Percentiles rank a stretch among this genome's conserved stretches.
These are phyloP conservation scores for Wallacemonas sp. DNA, from an alignment of 208 protist genomes.

Conservation along the genomic window DNA sequence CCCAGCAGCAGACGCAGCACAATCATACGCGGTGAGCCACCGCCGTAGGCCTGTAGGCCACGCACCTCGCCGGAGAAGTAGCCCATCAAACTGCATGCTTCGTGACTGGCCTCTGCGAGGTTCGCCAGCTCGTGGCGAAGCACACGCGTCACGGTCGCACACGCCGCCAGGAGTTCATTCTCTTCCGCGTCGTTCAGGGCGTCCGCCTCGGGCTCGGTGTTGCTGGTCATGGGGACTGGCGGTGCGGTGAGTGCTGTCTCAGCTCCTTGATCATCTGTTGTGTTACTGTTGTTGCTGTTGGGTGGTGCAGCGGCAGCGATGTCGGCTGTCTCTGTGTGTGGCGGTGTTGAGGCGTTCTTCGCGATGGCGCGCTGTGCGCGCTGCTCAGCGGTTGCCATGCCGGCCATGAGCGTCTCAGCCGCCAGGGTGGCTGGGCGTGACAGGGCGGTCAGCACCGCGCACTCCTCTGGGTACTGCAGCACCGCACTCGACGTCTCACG, in stretches of 20 bases:
- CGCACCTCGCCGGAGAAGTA: slow-evolving; percentile 71
- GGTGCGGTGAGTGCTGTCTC: too few relatives aligned
- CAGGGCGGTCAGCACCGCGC: slow-evolving; percentile 3
- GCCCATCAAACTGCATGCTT: slow-evolving; percentile 53
- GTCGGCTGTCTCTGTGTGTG: not conserved
- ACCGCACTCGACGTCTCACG: slow-evolving; percentile 39
- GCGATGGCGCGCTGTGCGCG: not conserved
- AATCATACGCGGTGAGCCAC: slow-evolving; percentile 48
- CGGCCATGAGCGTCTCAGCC: slow-evolving; percentile 9
- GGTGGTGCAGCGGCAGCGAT: too few relatives aligned
- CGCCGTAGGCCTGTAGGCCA: slow-evolving; percentile 67
- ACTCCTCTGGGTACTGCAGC: slow-evolving; percentile 16
- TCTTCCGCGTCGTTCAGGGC: slow-evolving; percentile 7
- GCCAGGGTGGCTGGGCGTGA: not conserved
- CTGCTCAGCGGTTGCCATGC: not conserved
- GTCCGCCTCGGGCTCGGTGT: not conserved
- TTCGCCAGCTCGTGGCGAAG: slow-evolving; percentile 35
- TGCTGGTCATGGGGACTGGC: too few relatives aligned
- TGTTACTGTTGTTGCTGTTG: too few relatives aligned
- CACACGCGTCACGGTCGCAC: slow-evolving; percentile 1
- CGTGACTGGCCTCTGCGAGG: slow-evolving; percentile 43
- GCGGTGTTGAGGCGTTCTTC: not conserved
- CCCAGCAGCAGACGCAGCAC: slow-evolving; percentile 72
- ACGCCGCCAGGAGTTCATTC: slow-evolving; percentile 14
- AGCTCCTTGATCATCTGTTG: too few relatives aligned